Evolutionary conservation across 495 filamentous ascomycete genomes (phyloP).

Genomic region (Lentithecium fluviatile): DNA sequence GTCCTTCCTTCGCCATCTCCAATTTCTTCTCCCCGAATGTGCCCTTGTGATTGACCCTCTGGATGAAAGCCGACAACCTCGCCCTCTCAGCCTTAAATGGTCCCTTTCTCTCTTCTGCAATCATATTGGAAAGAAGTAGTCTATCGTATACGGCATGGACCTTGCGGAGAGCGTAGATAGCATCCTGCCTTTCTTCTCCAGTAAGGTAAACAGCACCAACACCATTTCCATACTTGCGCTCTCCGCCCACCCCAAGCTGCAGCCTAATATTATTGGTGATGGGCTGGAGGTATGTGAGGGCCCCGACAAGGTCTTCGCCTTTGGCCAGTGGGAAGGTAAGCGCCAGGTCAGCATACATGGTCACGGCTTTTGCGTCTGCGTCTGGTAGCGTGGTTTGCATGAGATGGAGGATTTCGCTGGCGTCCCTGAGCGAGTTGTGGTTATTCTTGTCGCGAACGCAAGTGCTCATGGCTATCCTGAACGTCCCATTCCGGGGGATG

Average conservation of each 20-base stretch:
- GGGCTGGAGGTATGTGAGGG: slow-evolving; percentile 16
- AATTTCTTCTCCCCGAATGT: slow-evolving; percentile 1
- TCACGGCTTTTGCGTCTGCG: slow-evolving; percentile 19
- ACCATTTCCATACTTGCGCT: neutral
- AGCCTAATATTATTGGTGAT: slow-evolving; percentile 12
- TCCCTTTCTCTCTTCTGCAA: slow-evolving; percentile 16
- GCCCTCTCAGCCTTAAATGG: slow-evolving; percentile 13
- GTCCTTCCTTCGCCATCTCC: neutral
- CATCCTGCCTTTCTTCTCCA: slow-evolving; percentile 14
- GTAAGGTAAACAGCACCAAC: slow-evolving; percentile 1
- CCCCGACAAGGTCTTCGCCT: slow-evolving; percentile 18
- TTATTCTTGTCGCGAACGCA: slow-evolving; percentile 74
- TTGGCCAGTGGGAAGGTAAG: slow-evolving; percentile 7
- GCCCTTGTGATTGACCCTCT: slow-evolving; percentile 11
- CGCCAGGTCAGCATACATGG: slow-evolving; percentile 24
- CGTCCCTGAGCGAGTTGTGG: slow-evolving; percentile 47
- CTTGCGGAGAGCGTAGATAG: slow-evolving; percentile 17
- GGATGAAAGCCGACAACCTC: slow-evolving; percentile 16
- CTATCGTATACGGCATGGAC: slow-evolving; percentile 26
- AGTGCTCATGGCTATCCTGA: slow-evolving; percentile 66
- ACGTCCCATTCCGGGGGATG: slow-evolving; percentile 51
- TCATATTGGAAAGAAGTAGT: slow-evolving; percentile 10
- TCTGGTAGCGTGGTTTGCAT: slow-evolving; percentile 27
- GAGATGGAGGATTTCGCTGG: slow-evolving; percentile 34
- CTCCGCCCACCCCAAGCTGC: slow-evolving; percentile 24